Evolutionary conservation across 768 basidiomycete genomes (phyloP).

Genomic region (Kwoniella europaea): DNA sequence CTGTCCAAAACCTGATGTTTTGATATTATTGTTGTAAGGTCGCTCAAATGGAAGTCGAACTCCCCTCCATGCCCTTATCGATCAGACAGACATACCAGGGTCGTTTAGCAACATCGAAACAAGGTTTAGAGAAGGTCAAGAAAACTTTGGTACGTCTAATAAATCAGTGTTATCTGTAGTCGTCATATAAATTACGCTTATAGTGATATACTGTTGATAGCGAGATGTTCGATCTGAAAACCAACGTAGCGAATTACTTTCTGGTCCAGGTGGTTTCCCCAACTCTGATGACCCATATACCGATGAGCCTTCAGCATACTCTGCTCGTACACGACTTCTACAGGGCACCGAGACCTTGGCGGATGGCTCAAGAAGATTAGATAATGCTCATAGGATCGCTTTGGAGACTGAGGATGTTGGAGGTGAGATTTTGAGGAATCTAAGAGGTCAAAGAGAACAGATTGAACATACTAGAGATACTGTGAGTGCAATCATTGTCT

Average conservation of each 20-base stretch:
- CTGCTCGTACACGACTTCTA: conserved; percentile 70
- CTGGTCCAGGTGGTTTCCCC: conserved; percentile 51
- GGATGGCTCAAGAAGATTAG: conserved; percentile 77
- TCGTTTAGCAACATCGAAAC: conserved; percentile 75
- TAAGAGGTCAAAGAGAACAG: conserved; percentile 87
- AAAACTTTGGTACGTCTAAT: conserved; percentile 63
- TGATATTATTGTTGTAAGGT: conserved; percentile 56
- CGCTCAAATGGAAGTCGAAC: conserved; percentile 99
- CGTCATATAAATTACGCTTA: neutral
- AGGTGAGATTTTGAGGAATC: conserved; percentile 83
- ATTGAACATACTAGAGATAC: conserved; percentile 91
- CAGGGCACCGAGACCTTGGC: conserved; percentile 77
- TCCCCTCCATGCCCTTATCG: conserved; percentile 88
- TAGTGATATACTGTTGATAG: conserved; percentile 42
- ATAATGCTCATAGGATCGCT: conserved; percentile 89
- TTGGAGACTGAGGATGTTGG: conserved; percentile 96
- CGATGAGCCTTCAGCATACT: conserved; percentile 64
- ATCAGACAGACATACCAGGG: conserved; percentile 76
- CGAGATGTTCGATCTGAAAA: conserved; percentile 73
- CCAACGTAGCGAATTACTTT: conserved; percentile 78
- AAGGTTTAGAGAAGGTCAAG: conserved; percentile 77
- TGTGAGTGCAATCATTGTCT: conserved; percentile 62
- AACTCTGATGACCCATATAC: conserved; percentile 69
- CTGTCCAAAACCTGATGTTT: too few relatives aligned
- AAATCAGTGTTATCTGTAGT: neutral